Percentiles rank a stretch among this genome's conserved stretches.
These are phyloP conservation scores for Smithsoniella earleae DNA, from an alignment of 163 green algal genomes.

Conservation along the genomic window DNA sequence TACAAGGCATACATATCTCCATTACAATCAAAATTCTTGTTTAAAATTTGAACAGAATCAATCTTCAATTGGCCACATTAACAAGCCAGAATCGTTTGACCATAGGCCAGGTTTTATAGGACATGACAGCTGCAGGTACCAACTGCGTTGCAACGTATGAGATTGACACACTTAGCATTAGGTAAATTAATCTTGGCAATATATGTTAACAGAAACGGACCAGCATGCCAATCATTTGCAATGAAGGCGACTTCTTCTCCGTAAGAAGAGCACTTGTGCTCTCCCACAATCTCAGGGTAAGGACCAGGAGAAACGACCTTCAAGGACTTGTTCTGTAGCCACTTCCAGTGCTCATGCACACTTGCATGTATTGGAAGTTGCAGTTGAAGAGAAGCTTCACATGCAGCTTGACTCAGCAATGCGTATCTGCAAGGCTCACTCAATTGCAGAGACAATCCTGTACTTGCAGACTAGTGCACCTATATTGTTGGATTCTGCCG, in stretches of 20 bases:
- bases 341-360: conserved; percentile 12
- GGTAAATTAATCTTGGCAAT: no score
- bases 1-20: no score
- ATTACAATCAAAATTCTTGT: no score
- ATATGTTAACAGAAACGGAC: not conserved
- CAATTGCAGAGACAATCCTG: no score
- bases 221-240: conserved; percentile 92
- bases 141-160: not conserved
- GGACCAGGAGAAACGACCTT: not conserved
- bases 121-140: not conserved
- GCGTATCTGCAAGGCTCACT: conserved; percentile 53
- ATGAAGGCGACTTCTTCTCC: conserved; percentile 74
- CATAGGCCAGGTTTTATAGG: no score
- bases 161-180: not conserved
- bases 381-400: conserved; percentile 65
- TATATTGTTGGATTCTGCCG: no score
- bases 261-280: conserved; percentile 40
- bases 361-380: conserved; percentile 16
- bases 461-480: not conserved
- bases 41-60: no score
- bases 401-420: conserved; percentile 66
- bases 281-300: not conserved
- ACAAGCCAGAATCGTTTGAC: no score
- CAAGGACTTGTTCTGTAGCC: not conserved
- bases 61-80: no score